These are phyloP conservation scores for Hypoxylon trugodes DNA, from an alignment of 495 filamentous ascomycete species.

Conservation along the genomic window DNA sequence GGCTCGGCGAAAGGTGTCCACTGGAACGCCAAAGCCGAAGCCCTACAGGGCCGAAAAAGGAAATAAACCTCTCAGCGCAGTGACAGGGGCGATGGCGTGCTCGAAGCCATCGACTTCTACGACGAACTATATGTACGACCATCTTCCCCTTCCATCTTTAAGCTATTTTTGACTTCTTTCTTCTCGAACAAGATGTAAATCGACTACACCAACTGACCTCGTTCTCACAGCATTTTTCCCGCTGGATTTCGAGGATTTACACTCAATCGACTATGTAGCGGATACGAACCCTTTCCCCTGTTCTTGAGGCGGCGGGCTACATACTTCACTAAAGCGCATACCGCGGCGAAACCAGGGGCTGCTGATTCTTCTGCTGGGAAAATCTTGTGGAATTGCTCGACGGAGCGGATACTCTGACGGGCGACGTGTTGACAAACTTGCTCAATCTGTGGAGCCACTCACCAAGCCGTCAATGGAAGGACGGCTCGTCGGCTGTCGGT, in stretches of 20 bases:
- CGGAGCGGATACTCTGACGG: slow-evolving; percentile 2
- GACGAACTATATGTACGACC: slow-evolving; percentile 27
- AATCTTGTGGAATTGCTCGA: no score
- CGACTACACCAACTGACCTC: slow-evolving; percentile 7
- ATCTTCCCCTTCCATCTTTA: slow-evolving; percentile 16
- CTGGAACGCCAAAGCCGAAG: not conserved
- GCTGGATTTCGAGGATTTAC: not conserved
- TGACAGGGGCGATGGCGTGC: slow-evolving; percentile 36
- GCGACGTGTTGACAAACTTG: slow-evolving; percentile 17
- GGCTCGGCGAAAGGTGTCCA: not conserved
- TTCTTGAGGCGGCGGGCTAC: not conserved
- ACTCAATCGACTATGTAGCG: not conserved
- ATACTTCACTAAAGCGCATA: not conserved
- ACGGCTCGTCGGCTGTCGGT: slow-evolving; percentile 12
- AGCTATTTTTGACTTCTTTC: slow-evolving; percentile 3
- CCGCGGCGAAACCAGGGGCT: slow-evolving; percentile 1
- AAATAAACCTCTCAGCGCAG: not conserved
- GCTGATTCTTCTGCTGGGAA: not conserved
- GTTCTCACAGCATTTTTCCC: slow-evolving; percentile 19
- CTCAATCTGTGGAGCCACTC: slow-evolving; percentile 19
- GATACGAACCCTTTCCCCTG: not conserved
- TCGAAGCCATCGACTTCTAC: slow-evolving; percentile 23
- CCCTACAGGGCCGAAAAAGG: slow-evolving; percentile 7
- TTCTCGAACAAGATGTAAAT: not conserved
- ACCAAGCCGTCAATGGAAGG: not conserved